Base-by-base conservation (phyloP, 805 yeast genomes). In the Spathaspora arborariae region DNA sequence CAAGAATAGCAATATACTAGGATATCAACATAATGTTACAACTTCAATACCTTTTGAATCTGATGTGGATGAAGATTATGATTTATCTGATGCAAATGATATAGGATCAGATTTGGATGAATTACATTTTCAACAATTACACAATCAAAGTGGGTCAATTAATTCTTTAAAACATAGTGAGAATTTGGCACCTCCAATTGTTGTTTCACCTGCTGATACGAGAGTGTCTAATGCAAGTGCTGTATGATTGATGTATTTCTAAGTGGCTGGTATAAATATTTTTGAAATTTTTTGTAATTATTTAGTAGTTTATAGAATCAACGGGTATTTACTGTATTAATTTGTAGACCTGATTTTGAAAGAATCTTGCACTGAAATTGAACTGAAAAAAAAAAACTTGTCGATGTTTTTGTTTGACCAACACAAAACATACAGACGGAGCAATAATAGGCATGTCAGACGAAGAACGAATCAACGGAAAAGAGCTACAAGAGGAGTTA, bases 1-100 rank as follows among this genome's bases (percentile, higher is more conserved):
- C 18, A 49, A 54, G 40, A 68, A 67, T 46, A 63, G 63, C 20
- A 76, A 74, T 52, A 53, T 68, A 46, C 61, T 65, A 9, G 72
- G 74, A 58, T 54, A 61, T 67, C 64, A 51, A 53, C 66, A 42
- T 50, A 59, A 52, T 48, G 57, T 20, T 63, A 50, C 76, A 64
- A 60, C 66, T 68, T 63, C 72, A 44, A 72, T 80, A 0, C 53
- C 75, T 37, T 72, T 80, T 6, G 76, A 75, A 22, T 70, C 73
- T n/a, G 75, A 70, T 46, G 65, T 70, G 26, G 72, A 70, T 42
- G 35, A 30, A 30, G 33, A 27, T 27, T 69, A 65, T 44, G 67
- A 58, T 35, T 51, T 60, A 13, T 56, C 64, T 18, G 62, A 56
- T 38, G 64, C 18, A 2, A 21, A 41, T 10, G 43, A 41, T 30